Base-by-base conservation (phyloP, 2,329 filamentous ascomycete genomes). In the Helicocarpus griseus region DNA sequence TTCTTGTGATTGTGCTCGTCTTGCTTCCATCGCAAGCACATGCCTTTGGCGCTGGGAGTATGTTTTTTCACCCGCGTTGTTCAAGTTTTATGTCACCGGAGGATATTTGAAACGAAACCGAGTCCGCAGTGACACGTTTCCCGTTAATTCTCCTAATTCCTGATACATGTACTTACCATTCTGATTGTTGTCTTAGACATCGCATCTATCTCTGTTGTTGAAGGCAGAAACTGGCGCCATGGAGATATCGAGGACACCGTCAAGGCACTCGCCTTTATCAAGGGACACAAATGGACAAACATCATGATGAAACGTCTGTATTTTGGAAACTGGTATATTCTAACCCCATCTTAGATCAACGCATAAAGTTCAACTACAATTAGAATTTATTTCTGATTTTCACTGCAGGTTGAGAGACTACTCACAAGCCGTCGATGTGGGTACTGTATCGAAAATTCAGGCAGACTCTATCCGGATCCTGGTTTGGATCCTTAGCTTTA, bases 221-320 rank as follows among this genome's bases (percentile, higher is more conserved):
- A 77, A 60, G 74, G 74, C 53, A 72, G 73, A 51, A 76, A 76
- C 55, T 77, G 73, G 73, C 73, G 73, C 53, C 74, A 76, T 74
- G 74, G 74, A 38, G 86, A 89, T 65, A 89, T 89, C 56, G 85
- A 89, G 72, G 87, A 91, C 67, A 82, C 87, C 71, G 80, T 93
- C 61, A 85, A 87, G 68, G 86, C 82, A 5, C 71, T 91, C 57
- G 80, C 84, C 28, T 90, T 88, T 61, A 77, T 91, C 53, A 78
- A 85, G 56, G 87, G 87, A 53, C 87, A 89, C 65, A 91, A 91
- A 73, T 93, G 87, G 87, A 87, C 85, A 1, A 82, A 82, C 13
- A 83, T 87, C 75, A 80, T 87, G 70, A 77, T 91, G 49, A 85
- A 86, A 69, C 78, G 86, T 51, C 83, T 84, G 28, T 91, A 89